Base-by-base conservation (phyloP, 352 stramenopile genomes). In the Aphanomyces euteiches region DNA sequence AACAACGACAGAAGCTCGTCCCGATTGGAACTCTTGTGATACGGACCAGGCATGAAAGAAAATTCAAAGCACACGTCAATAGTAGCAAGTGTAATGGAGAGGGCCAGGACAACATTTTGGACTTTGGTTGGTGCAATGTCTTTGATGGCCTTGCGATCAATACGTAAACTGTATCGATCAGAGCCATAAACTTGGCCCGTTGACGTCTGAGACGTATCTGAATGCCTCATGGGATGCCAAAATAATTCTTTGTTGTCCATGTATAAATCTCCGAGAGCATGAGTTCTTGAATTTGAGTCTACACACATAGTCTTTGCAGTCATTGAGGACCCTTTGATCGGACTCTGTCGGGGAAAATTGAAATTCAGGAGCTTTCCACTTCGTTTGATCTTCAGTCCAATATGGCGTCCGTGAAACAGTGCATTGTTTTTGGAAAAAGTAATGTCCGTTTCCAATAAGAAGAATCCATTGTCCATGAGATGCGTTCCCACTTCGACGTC, bases 181-280 rank as follows among this genome's bases (percentile, higher is more conserved):
- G 47, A 60, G n/a, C 64, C 64, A 63, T 70, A 70, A 13, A 70
- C 19, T n/a, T 70, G 64, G 6, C 64, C 64, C n/a, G 63, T 59
- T 8, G 45, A 34, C 4, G 63, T 47, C 36, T 47, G 19, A 19
- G 47, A 48, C 13, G 64, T 40, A 36, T 70, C 64, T 10, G 64
- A 41, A n/a, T 70, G 53, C 15, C 53, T 47, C 54, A 56, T 56
- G 38, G 64, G 64, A 10, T 41, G 36, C 64, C 64, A 70, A 2
- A 70, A n/a, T 7, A 70, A 19, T 13, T 38, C 37, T 3, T 47
- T 61, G 2, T 58, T 34, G 21, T 70, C 47, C 3, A 53, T 13
- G 21, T 61, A 47, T 13, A 70, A 56, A n/a, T 70, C 64, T 7
- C 64, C 64, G 19, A 70, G 40, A 8, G 43, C 50, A 45, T 54